Percentiles rank a stretch among this genome's conserved stretches.
These are phyloP conservation scores for Dictyostelium capitatum DNA, from an alignment of 78 protist genomes.

Conservation along the genomic window DNA sequence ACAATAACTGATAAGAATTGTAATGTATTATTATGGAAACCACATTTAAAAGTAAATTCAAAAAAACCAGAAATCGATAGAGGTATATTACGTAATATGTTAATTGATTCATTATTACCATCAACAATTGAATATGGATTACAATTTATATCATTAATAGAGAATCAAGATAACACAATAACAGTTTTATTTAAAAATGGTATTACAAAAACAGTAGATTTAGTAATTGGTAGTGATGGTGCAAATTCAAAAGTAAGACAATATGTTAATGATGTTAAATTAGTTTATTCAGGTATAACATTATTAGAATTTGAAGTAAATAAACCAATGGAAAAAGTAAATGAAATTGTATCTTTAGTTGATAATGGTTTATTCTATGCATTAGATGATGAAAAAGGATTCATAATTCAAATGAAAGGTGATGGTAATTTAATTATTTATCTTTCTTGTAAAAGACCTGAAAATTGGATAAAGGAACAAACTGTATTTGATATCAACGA, in stretches of 20 bases:
- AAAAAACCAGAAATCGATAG: constrained; percentile 67
- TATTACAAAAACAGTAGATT: not conserved
- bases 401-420: constrained; percentile 11
- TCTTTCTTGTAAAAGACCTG: not conserved
- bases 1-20: constrained; percentile 18
- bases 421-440: constrained; percentile 24
- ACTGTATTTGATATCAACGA: not conserved
- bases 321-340: constrained; percentile 1
- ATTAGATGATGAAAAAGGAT: not conserved
- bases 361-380: constrained; percentile 18
- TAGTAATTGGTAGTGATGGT: constrained; percentile 71
- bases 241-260: constrained; percentile 30
- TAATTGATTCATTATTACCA: constrained; percentile 19
- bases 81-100: constrained; percentile 27
- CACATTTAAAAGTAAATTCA: constrained; percentile 1
- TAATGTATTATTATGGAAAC: not conserved
- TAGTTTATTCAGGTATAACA: constrained; percentile 28
- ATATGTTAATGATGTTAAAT: not conserved
- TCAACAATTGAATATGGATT: constrained; percentile 19
- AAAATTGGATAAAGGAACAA: constrained; percentile 6
- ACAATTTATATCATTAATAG: not conserved
- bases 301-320: constrained; percentile 12
- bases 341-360: not conserved
- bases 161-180: not conserved
- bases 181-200: constrained; percentile 8